Base-by-base conservation (phyloP, 2,329 filamentous ascomycete genomes). In the Cordyceps fumosorosea region DNA sequence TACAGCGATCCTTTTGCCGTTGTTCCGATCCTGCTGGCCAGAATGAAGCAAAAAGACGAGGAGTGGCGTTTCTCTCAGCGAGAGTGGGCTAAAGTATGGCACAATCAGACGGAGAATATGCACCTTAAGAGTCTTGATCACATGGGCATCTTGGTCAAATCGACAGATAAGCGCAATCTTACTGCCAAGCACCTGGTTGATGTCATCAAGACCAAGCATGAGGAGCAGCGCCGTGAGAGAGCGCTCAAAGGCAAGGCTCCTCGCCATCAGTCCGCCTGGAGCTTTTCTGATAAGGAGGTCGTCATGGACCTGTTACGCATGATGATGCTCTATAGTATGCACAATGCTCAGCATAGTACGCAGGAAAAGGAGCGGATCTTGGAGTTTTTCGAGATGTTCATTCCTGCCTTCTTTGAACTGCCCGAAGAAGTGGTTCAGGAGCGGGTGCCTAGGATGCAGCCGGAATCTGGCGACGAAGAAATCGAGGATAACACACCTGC, bases 21-120 rank as follows among this genome's bases (percentile, higher is more conserved):
- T 3, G 86, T 99, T 2, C 95, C 95, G 0, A 87, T 98, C 44
- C 84, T 99, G 32, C 80, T 99, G 64, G 89, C 90, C 57, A 86
- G 95, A 14, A 82, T 99, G 68, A 98, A 98, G 77, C 91, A 96
- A 70, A 97, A 98, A 73, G 88, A 96, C 51, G 95, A 99, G 74
- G 93, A 98, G 70, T 99, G 95, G 95, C 91, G 96, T 66, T 93
- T 96, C 67, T 93, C 91, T 6, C 93, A 90, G 80, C 91, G 95
- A 37, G 96, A 99, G 73, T 99, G 95, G 95, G 93, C 98, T 75
- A 97, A 97, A 76, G 92, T 99, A 8, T 99, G 95, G 95, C 91
- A 95, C 66, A 88, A 91, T 56, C 95, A 98, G 77, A 98, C 93
- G 26, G 89, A 96, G 71, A 88, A 89, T 70, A 93, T 96, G 79